Evolutionary conservation across 176 grass and related monocot genomes (phyloP), one percentile per base, ranked within the genome.

Genomic region (Phoenix roebelenii): DNA sequence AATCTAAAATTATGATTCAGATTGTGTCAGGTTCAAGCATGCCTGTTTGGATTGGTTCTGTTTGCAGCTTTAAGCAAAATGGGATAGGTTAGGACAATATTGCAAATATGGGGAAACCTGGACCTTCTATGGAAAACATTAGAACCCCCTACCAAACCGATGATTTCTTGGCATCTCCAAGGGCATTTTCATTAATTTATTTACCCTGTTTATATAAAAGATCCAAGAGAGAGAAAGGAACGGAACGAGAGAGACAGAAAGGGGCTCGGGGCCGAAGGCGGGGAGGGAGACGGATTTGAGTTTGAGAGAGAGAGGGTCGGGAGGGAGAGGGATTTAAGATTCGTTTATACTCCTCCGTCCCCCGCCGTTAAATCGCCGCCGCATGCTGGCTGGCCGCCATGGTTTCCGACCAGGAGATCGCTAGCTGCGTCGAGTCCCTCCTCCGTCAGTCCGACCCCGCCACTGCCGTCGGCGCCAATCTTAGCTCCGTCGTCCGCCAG

Each of bases 251-350:
- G 64, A 66, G 78, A 44, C 1, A 3, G 35, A 0, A 20, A 20
- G 35, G 7, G 35, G 28, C 28, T 44, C 10, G 10, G 35, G 35
- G 35, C 35, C 35, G 35, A 44, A 72, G 65, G 65, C 64, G 65
- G 23, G 60, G 22, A 73, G 76, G 60, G 71, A 29, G 61, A 49
- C 58, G 71, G 66, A 85, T 85, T 89, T 89, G 81, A 75, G 74
- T 30, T 30, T 30, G 28, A 30, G 28, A 60, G 51, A 51, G 50
- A 16, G 57, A 24, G 57, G 65, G 65, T 59, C 65, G 19, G 60
- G 22, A 73, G 79, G 60, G 71, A 29, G 61, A 49, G 63, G 71
- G 62, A 85, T 85, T 89, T 89, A 77, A 78, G 70, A 78, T 85
- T 81, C 53, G 10, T 48, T 73, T 16, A 23, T 56, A 25, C 59